These are phyloP conservation scores for Phytophthora rubi DNA, from an alignment of 352 stramenopile species.

Conservation along the genomic window DNA sequence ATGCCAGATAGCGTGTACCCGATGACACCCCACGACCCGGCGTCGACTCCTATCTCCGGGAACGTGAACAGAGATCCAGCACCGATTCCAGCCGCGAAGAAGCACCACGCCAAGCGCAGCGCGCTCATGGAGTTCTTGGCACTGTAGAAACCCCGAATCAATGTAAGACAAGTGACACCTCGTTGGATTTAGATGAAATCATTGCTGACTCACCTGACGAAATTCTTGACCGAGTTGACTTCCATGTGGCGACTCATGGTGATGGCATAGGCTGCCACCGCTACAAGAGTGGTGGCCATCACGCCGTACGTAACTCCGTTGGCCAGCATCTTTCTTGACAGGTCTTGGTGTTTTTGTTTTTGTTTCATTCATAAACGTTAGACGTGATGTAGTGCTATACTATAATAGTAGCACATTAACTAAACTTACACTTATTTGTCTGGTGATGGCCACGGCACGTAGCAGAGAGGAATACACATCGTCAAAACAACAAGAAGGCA, in stretches of 20 bases:
- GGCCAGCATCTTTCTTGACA: slow-evolving; percentile 48
- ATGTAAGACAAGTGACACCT: neutral
- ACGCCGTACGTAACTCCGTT: slow-evolving; percentile 56
- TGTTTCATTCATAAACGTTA: too few relatives aligned
- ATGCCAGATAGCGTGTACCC: slow-evolving; percentile 68
- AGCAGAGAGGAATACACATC: slow-evolving; percentile 30
- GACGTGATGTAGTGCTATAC: too few relatives aligned
- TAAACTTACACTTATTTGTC: slow-evolving; percentile 15
- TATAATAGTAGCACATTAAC: too few relatives aligned
- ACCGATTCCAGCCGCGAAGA: slow-evolving; percentile 73
- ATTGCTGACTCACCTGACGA: slow-evolving; percentile 54
- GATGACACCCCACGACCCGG: slow-evolving; percentile 70
- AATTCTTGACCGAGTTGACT: slow-evolving; percentile 64
- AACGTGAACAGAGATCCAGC: slow-evolving; percentile 76
- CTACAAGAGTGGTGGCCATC: slow-evolving; percentile 68
- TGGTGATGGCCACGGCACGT: neutral
- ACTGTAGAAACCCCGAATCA: slow-evolving; percentile 14
- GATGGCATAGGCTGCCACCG: slow-evolving; percentile 71
- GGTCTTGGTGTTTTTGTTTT: neutral
- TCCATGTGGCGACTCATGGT: slow-evolving; percentile 58
- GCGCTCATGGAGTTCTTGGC: slow-evolving; percentile 65
- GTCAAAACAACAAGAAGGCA: slow-evolving; percentile 36
- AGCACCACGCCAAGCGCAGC: slow-evolving; percentile 64
- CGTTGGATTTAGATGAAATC: neutral
- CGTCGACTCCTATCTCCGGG: slow-evolving; percentile 66